Conservation (phyloP, 192 early-diverging fungal genomes). For the Phlyctochytrium planicorne region DNA sequence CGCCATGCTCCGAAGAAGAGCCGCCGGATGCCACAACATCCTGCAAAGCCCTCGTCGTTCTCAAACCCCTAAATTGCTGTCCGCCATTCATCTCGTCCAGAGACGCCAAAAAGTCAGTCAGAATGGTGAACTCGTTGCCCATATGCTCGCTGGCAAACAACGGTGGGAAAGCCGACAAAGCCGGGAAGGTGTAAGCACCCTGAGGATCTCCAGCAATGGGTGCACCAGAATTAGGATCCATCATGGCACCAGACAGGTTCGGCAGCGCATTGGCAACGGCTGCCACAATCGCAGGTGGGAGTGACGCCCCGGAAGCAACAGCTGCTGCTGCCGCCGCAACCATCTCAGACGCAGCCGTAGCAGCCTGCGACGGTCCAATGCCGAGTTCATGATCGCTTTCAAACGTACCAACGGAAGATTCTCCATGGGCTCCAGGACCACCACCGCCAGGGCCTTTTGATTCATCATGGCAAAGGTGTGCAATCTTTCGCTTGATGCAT, state of each 20-base stretch:
- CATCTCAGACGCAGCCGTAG: slow-evolving; percentile 34
- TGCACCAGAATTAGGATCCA: background rate
- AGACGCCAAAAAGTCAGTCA: slow-evolving; percentile 53
- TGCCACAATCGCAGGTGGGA: slow-evolving; percentile 7
- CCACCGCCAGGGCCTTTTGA: background rate
- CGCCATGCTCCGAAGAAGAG: background rate
- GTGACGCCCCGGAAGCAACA: slow-evolving; percentile 11
- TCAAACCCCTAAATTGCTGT: background rate
- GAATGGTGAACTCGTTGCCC: slow-evolving; percentile 79
- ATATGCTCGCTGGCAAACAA: slow-evolving; percentile 74
- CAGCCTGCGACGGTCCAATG: background rate
- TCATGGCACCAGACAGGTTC: background rate
- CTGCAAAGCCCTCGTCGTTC: background rate
- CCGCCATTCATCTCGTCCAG: slow-evolving; percentile 30
- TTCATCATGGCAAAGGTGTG: slow-evolving; percentile 88
- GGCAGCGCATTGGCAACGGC: slow-evolving; percentile 8
- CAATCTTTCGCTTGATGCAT: slow-evolving; percentile 93
- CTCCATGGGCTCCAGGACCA: background rate
- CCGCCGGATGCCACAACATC: background rate
- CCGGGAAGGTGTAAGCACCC: slow-evolving; percentile 20
- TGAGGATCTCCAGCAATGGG: background rate
- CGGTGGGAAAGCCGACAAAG: slow-evolving; percentile 51
- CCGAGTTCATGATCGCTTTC: background rate
- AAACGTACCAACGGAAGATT: background rate
- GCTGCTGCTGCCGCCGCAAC: slow-evolving; percentile 17